Conservation (phyloP, 352 stramenopile genomes). For the Phytophthora pinifolia region DNA sequence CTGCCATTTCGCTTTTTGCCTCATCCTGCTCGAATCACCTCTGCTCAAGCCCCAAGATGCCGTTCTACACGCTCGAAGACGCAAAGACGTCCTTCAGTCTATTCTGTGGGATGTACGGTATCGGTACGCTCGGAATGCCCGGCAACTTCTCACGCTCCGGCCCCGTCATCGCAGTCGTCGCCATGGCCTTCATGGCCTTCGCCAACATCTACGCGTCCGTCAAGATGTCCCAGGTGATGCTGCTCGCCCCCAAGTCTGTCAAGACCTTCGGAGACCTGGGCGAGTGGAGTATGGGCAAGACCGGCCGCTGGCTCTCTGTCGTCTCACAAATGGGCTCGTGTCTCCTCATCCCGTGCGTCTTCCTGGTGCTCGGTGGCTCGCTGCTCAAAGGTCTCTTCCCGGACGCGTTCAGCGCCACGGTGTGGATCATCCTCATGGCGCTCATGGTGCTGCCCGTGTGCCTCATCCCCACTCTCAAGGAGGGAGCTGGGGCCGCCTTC, state of each 20-base stretch:
- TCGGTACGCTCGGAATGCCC: constrained; percentile 58
- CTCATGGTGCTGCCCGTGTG: constrained; percentile 42
- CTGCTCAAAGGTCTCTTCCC: constrained; percentile 29
- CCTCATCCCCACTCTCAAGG: constrained; percentile 51
- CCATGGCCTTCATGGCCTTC: constrained; percentile 53
- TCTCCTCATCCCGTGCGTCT: constrained; percentile 35
- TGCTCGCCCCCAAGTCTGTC: constrained; percentile 45
- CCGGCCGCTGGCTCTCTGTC: constrained; percentile 32
- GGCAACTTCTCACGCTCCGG: constrained; percentile 52
- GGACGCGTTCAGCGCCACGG: constrained; percentile 32
- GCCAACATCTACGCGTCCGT: constrained; percentile 55
- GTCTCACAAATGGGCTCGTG: constrained; percentile 38
- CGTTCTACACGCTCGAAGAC: constrained; percentile 45
- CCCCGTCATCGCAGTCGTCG: constrained; percentile 28
- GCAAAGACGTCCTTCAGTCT: constrained; percentile 42
- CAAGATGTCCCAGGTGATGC: constrained; percentile 48
- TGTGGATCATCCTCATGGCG: constrained; percentile 60
- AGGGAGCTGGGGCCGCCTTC: constrained; percentile 35
- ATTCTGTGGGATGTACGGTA: constrained; percentile 56
- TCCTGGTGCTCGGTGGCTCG: constrained; percentile 41
- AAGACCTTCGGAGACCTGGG: constrained; percentile 52
- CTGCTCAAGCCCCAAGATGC: constrained; percentile 5
- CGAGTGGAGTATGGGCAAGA: constrained; percentile 46
- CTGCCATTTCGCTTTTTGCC: constrained; percentile 13
- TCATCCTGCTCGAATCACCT: constrained; percentile 14